Percentiles rank a stretch among this genome's conserved stretches.
Evolutionary conservation across 179 eudicot species (phyloP).

Genomic region (Silene noctiflora): DNA sequence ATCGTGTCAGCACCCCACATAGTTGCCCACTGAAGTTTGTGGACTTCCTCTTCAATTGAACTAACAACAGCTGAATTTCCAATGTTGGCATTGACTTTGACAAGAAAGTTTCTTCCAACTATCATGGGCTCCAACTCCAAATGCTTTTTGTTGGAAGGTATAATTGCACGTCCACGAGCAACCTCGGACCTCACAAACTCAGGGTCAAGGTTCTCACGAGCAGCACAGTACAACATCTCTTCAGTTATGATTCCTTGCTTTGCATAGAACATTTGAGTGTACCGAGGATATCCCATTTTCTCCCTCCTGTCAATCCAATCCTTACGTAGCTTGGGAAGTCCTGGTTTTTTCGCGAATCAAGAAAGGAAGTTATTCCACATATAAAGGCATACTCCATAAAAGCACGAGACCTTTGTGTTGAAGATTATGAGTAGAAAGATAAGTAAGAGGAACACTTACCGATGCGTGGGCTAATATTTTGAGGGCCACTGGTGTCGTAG

Average conservation of each 20-base stretch:
- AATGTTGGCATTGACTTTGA: conserved; percentile 91
- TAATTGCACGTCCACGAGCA: conserved; percentile 97
- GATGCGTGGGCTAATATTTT: conserved; percentile 65
- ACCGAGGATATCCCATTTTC: conserved; percentile 71
- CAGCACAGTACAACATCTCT: conserved; percentile 90
- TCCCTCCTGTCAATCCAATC: conserved; percentile 89
- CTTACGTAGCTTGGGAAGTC: conserved; percentile 79
- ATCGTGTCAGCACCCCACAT: conserved; percentile 99
- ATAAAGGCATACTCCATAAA: not conserved
- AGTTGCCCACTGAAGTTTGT: conserved; percentile 99
- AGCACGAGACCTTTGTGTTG: not conserved
- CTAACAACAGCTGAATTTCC: conserved; percentile 98
- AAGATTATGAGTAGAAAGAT: not conserved
- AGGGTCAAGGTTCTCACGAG: conserved; percentile 92
- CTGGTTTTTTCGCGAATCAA: conserved; percentile 33
- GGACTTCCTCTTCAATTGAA: conserved; percentile 98
- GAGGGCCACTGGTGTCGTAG: conserved; percentile 98
- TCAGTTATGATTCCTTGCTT: conserved; percentile 89
- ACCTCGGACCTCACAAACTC: conserved; percentile 96
- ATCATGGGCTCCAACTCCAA: conserved; percentile 96
- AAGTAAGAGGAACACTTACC: conserved; percentile 39
- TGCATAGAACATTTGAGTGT: conserved; percentile 95
- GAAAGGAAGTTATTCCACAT: not conserved
- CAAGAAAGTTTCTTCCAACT: conserved; percentile 92
- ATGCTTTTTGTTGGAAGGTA: conserved; percentile 96